Conservation (phyloP, 345 rosid genomes). For the Stellera chamaejasme region DNA sequence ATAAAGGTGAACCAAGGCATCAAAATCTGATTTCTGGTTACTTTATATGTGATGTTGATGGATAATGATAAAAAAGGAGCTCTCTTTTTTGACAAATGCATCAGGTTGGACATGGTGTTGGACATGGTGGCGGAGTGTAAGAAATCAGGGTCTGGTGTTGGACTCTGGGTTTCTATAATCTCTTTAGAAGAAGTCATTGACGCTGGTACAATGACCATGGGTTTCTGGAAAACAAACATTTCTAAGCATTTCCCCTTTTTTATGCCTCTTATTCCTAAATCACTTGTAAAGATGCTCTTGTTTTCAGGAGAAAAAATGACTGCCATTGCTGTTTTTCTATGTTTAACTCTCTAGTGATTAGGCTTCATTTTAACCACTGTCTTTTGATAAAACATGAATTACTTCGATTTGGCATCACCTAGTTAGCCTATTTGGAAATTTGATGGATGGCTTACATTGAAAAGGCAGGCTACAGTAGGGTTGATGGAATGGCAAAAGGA, state of each 20-base stretch:
- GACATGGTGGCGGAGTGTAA: conserved; percentile 13
- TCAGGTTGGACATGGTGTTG: conserved; percentile 15
- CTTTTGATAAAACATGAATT: background rate
- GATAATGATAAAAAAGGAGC: conserved; percentile 20
- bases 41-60: conserved; percentile 27
- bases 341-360: conserved; percentile 16
- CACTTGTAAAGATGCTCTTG: too few species aligned
- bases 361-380: too few species aligned
- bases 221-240: too few species aligned
- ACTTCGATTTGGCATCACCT: background rate
- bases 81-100: conserved; percentile 15
- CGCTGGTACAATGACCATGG: too few species aligned
- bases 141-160: background rate
- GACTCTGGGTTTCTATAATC: too few species aligned
- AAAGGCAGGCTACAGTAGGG: conserved; percentile 1
- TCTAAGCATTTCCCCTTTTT: too few species aligned
- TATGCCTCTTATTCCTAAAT: too few species aligned
- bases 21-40: background rate
- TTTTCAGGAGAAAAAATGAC: too few species aligned
- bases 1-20: background rate
- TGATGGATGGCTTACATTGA: conserved; percentile 18
- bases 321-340: too few species aligned
- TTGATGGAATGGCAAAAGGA: conserved; percentile 6
- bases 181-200: too few species aligned
- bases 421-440: conserved; percentile 6